phyloP scores from a whole-genome alignment of 2,329 filamentous ascomycete genomes.

The Mycosphaerella sp. region DNA sequence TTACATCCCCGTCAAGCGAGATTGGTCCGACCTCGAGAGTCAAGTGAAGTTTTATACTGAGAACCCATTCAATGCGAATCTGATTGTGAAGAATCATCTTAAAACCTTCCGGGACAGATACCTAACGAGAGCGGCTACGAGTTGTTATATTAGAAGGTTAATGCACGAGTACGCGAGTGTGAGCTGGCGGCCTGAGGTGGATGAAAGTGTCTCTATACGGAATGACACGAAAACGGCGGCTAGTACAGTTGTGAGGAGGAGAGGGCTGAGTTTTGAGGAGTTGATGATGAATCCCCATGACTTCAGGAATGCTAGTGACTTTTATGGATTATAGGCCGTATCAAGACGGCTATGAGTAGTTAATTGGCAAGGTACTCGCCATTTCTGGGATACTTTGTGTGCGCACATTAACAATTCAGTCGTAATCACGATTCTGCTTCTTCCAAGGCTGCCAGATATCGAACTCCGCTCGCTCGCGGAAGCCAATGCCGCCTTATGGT shows the following conservation, averaged over 20 bases:
- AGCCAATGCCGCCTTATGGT: too few species aligned
- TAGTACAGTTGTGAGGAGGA: not conserved
- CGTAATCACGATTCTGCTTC: too few species aligned
- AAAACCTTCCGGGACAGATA: conserved; percentile 28
- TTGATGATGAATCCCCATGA: conserved; percentile 1
- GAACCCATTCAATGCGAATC: conserved; percentile 22
- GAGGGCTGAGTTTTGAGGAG: conserved; percentile 7
- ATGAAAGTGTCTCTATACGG: not conserved
- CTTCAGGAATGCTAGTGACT: conserved; percentile 1
- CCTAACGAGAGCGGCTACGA: conserved; percentile 28
- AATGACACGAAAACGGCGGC: not conserved
- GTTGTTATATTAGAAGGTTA: conserved; percentile 31
- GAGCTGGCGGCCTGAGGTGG: conserved; percentile 23
- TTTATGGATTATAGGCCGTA: not conserved
- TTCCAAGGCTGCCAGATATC: too few species aligned
- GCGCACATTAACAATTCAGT: too few species aligned
- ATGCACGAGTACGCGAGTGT: conserved; percentile 26
- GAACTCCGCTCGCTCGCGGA: too few species aligned
- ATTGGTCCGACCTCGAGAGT: conserved; percentile 28
- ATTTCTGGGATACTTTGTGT: not conserved
- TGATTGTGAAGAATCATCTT: conserved; percentile 26
- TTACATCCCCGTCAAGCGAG: conserved; percentile 23
- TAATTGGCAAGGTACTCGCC: not conserved
- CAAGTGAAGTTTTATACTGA: conserved; percentile 25
- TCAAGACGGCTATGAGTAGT: not conserved